Conservation (phyloP, 2,329 filamentous ascomycete species). For the Alternaria sp. region DNA sequence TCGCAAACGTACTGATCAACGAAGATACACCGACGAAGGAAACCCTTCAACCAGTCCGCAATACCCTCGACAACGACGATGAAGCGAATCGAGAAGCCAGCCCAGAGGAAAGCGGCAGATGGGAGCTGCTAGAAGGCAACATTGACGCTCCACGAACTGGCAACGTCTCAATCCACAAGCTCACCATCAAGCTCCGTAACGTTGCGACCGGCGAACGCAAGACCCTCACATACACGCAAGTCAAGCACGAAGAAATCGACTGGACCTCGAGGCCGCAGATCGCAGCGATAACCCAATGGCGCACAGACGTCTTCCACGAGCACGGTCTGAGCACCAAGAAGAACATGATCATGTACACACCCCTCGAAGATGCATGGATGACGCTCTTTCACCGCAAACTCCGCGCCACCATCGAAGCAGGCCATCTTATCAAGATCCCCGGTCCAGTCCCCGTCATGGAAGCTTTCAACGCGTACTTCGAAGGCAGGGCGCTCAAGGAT, state of each 20-base stretch:
- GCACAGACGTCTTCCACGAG: slow-evolving; percentile 5
- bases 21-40: neutral
- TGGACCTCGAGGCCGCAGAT: slow-evolving; percentile 13
- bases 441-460: neutral
- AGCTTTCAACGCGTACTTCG: slow-evolving; percentile 8
- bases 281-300: slow-evolving; percentile 11
- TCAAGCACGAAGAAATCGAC: slow-evolving; percentile 8
- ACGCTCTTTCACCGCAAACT: slow-evolving; percentile 24
- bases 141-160: slow-evolving; percentile 2
- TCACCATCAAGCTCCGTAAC: neutral
- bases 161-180: slow-evolving; percentile 2
- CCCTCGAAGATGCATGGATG: slow-evolving; percentile 28
- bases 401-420: slow-evolving; percentile 9
- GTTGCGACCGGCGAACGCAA: neutral
- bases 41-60: neutral
- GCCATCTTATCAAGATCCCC: slow-evolving; percentile 8
- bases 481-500: neutral
- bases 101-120: neutral
- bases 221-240: neutral
- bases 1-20: rapidly evolving
- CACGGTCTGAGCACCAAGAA: slow-evolving; percentile 9
- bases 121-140: slow-evolving; percentile 10
- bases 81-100: neutral
- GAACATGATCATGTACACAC: slow-evolving; percentile 2
- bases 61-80: neutral